A percentile compares a stretch with the other conserved stretches of the same genome.
Evolutionary conservation across 306 rosid genomes (phyloP).

Genomic region (Rosa persica): DNA sequence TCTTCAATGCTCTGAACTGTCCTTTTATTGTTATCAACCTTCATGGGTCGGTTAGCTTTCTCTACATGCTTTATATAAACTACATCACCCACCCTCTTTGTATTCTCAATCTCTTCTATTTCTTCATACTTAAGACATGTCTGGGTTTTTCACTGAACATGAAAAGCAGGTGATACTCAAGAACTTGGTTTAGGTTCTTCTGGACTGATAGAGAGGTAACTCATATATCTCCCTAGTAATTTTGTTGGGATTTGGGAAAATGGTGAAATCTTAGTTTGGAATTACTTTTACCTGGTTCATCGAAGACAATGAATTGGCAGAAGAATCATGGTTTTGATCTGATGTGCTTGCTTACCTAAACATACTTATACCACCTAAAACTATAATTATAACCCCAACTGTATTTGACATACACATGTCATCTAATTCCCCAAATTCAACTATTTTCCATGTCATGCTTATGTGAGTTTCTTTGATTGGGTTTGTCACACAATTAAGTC

Average conservation of each 20-base stretch:
- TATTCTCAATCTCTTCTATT: neutral
- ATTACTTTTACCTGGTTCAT: neutral
- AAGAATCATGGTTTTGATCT: neutral
- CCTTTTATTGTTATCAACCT: constrained; percentile 21
- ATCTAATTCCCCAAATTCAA: neutral
- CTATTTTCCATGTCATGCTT: constrained; percentile 2
- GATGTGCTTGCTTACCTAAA: constrained; percentile 7
- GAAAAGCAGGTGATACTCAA: neutral
- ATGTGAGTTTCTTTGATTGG: neutral
- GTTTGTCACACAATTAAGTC: neutral
- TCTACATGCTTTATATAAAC: constrained; percentile 1
- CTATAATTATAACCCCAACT: neutral
- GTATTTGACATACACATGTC: neutral
- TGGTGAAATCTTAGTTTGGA: neutral
- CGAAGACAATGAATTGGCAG: neutral
- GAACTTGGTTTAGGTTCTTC: constrained; percentile 2
- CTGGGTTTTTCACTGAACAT: neutral
- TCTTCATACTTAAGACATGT: neutral
- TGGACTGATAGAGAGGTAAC: constrained; percentile 1
- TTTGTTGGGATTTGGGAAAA: neutral
- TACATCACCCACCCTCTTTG: neutral
- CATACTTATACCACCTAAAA: neutral
- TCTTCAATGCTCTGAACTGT: constrained; percentile 24
- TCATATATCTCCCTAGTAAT: neutral
- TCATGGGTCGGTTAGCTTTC: constrained; percentile 11